Evolutionary conservation across 257 asterid genomes (phyloP).

Genomic region (Solanum phureja): DNA sequence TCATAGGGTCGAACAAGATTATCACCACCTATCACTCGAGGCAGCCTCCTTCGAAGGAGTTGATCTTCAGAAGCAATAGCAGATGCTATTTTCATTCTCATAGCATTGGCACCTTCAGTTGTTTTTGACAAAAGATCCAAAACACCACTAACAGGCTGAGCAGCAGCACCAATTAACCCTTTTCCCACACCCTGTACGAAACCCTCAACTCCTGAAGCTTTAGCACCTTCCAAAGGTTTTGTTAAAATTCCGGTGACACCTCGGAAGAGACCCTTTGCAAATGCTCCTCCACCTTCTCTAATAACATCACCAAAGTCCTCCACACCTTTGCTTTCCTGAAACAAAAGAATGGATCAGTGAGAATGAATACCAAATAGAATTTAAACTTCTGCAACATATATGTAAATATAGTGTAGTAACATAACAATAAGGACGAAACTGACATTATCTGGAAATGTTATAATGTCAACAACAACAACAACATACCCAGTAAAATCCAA

Average conservation of each 20-base stretch:
- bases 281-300: conserved; percentile 97
- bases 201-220: conserved; percentile 98
- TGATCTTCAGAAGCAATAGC: conserved; percentile 98
- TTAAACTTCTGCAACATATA: background rate
- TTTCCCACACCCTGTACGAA: conserved; percentile 99
- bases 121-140: conserved; percentile 94
- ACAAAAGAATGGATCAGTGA: background rate
- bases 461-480: background rate
- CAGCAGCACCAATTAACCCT: conserved; percentile 97
- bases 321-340: conserved; percentile 89
- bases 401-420: background rate
- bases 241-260: conserved; percentile 97
- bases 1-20: conserved; percentile 90
- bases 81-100: conserved; percentile 95
- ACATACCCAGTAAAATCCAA: background rate
- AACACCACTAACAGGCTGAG: conserved; percentile 98
- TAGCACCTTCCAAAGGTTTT: conserved; percentile 99
- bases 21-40: conserved; percentile 93
- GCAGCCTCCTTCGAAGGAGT: conserved; percentile 82
- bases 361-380: conserved; percentile 4
- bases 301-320: conserved; percentile 97
- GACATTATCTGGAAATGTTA: background rate
- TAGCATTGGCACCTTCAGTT: conserved; percentile 98
- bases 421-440: background rate
- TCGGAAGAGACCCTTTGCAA: conserved; percentile 93